Percentiles rank a stretch among this genome's conserved stretches.
phyloP scores from a whole-genome alignment of 163 green algal genomes.

The Coccomyxa subellipsoidea region DNA sequence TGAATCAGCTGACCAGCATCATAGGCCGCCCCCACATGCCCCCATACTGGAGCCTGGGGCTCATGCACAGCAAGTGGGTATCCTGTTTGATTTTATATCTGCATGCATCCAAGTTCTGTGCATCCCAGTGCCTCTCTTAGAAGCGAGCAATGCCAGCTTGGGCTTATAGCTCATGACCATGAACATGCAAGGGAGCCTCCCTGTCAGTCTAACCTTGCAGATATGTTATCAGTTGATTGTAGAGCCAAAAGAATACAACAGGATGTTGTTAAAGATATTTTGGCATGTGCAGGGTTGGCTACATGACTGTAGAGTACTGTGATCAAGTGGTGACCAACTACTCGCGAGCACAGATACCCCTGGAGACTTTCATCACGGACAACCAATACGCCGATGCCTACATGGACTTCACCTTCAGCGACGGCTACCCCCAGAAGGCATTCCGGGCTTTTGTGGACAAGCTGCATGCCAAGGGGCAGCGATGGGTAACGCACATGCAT shows the following conservation, averaged over 20 bases:
- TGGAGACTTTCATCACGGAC: conserved; percentile 62
- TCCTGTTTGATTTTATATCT: not conserved
- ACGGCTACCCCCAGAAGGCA: not conserved
- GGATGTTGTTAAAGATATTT: no score
- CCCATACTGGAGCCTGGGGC: conserved; percentile 63
- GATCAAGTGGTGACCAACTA: conserved; percentile 47
- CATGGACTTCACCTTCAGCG: conserved; percentile 51
- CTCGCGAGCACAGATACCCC: conserved; percentile 35
- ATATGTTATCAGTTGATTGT: no score
- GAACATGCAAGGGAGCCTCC: no score
- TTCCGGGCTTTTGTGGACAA: conserved; percentile 21
- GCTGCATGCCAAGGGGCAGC: conserved; percentile 47
- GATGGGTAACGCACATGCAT: conserved; percentile 37
- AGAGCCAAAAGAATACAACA: no score
- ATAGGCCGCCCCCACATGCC: conserved; percentile 57
- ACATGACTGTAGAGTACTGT: conserved; percentile 42
- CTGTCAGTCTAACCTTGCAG: no score
- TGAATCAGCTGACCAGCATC: conserved; percentile 52
- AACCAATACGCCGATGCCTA: conserved; percentile 61
- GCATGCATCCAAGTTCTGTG: no score
- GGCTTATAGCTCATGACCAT: no score
- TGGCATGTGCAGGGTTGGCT: conserved; percentile 46
- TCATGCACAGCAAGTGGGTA: conserved; percentile 59
- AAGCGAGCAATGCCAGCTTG: no score
- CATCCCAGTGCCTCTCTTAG: not conserved